phyloP scores from a whole-genome alignment of 345 rosid species.

The Lumnitzera littorea region DNA sequence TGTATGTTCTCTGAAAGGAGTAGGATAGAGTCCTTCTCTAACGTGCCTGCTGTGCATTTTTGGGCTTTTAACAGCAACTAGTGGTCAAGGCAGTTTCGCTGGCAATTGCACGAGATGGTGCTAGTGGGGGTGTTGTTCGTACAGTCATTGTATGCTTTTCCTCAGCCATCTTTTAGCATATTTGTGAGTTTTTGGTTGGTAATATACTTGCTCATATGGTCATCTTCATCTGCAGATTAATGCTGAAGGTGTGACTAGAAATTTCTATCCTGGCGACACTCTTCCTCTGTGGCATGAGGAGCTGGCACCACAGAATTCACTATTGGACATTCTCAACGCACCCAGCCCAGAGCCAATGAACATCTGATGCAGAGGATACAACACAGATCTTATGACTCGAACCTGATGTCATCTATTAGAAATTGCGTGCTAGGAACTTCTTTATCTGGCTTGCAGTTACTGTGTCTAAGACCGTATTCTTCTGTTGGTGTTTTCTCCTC shows the following conservation, averaged over 20 bases:
- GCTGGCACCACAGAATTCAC: conserved; percentile 67
- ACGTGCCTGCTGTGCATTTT: no score
- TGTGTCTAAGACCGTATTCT: no score
- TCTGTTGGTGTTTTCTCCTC: no score
- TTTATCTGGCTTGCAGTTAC: no score
- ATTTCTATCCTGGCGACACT: conserved; percentile 80
- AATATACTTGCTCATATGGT: neutral
- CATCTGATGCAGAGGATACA: conserved; percentile 5
- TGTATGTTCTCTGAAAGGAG: no score
- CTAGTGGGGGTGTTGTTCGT: conserved; percentile 97
- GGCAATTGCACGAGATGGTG: conserved; percentile 95
- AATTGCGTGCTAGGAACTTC: no score
- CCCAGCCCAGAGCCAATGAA: conserved; percentile 82
- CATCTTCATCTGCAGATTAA: conserved; percentile 47
- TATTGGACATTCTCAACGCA: conserved; percentile 55
- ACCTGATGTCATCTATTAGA: no score
- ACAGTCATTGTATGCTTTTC: conserved; percentile 56
- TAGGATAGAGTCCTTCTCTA: no score
- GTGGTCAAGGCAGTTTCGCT: conserved; percentile 94
- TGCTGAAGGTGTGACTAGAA: conserved; percentile 80
- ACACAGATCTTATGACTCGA: no score
- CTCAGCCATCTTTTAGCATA: neutral
- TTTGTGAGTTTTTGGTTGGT: neutral
- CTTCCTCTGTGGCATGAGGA: conserved; percentile 95
- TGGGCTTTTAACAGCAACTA: conserved; percentile 44